phyloP scores from a whole-genome alignment of 202 grass and related monocot genomes.

The Eragrostis tef region DNA sequence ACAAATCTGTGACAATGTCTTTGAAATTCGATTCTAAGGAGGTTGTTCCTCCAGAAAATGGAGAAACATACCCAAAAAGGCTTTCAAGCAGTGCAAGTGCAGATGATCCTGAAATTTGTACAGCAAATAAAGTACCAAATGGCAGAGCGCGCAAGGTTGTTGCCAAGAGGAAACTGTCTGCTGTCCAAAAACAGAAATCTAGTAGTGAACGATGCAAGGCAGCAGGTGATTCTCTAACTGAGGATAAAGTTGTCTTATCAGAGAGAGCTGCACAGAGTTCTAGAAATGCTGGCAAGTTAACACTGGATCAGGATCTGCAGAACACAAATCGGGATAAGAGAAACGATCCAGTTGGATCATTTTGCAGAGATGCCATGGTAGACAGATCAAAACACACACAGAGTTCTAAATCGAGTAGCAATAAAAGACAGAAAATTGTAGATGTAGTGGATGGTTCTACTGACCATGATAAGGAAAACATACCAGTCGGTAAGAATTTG shows the following conservation, averaged over 20 bases:
- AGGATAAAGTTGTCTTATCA: slow-evolving; percentile 42
- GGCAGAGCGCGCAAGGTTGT: slow-evolving; percentile 57
- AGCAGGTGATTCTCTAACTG: slow-evolving; percentile 33
- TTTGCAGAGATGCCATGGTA: slow-evolving; percentile 37
- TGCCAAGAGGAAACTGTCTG: slow-evolving; percentile 74
- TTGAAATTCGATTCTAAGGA: slow-evolving; percentile 24
- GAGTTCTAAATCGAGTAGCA: slow-evolving; percentile 32
- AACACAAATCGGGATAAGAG: slow-evolving; percentile 22
- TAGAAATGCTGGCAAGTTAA: slow-evolving; percentile 42
- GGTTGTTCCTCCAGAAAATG: slow-evolving; percentile 35
- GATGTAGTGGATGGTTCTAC: slow-evolving; percentile 40
- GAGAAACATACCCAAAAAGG: slow-evolving; percentile 20
- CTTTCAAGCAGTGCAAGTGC: slow-evolving; percentile 45
- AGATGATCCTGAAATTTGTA: slow-evolving; percentile 41
- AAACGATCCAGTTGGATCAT: slow-evolving; percentile 28
- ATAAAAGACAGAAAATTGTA: slow-evolving; percentile 51
- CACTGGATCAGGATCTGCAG: slow-evolving; percentile 13
- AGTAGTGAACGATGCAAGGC: slow-evolving; percentile 32
- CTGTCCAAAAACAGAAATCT: slow-evolving; percentile 40
- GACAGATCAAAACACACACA: slow-evolving; percentile 23
- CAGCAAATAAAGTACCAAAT: slow-evolving; percentile 45
- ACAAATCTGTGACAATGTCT: slow-evolving; percentile 9
- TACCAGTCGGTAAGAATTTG: slow-evolving; percentile 30
- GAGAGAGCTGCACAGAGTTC: slow-evolving; percentile 35
- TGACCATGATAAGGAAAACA: slow-evolving; percentile 77